A percentile compares a stretch with the other conserved stretches of the same genome.
phyloP scores from a whole-genome alignment of 225 moss, liverwort and hornwort genomes.

The Sphagnum tenellum region DNA sequence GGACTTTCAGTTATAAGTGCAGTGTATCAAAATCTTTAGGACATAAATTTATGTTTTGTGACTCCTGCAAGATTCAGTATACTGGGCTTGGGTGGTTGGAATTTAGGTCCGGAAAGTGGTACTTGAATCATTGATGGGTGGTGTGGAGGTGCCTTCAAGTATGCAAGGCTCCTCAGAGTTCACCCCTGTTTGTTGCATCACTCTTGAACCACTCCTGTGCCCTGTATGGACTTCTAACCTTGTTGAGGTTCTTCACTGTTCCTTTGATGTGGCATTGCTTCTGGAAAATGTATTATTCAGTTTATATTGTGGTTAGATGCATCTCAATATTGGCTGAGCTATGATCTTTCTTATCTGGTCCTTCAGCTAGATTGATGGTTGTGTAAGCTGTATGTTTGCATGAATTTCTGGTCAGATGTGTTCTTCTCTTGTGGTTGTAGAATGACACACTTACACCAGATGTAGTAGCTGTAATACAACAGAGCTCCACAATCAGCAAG shows the following conservation, averaged over 20 bases:
- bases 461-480: conserved; percentile 80
- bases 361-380: no score
- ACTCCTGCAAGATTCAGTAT: no score
- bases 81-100: no score
- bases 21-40: no score
- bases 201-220: conserved; percentile 73
- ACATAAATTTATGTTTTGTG: no score
- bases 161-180: conserved; percentile 28
- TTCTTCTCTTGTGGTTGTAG: conserved; percentile 19
- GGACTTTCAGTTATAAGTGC: no score
- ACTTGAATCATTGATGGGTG: conserved; percentile 53
- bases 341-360: no score
- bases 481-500: conserved; percentile 56
- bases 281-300: neutral
- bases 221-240: conserved; percentile 26
- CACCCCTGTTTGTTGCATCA: conserved; percentile 84
- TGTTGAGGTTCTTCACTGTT: neutral
- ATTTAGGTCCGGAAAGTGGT: conserved; percentile 65
- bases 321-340: no score
- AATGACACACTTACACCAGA: conserved; percentile 64
- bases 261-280: neutral
- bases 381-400: no score
- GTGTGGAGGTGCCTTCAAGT: conserved; percentile 30
- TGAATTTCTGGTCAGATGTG: neutral
- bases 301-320: no score